Base-by-base conservation (phyloP, 345 rosid species). In the Populus euphratica region DNA sequence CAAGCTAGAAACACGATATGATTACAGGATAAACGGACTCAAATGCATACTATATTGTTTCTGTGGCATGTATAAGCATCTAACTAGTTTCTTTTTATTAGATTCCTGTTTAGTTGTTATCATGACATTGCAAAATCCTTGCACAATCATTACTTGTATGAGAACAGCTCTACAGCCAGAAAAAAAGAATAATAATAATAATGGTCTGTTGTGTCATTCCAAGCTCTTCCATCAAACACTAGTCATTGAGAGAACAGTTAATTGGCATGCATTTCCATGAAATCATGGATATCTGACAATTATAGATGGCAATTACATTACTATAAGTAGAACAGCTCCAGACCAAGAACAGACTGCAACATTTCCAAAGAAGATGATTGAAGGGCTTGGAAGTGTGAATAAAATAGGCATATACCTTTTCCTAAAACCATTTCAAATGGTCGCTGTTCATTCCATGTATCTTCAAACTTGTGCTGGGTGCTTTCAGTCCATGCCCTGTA, bases 391-490 rank as follows among this genome's bases (percentile, higher is more conserved):
- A 76, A 56, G 5, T 50, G 27, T 68, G 47, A 61, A 66, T 27
- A 16, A 65, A 49, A 56, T 29, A 43, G 72, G 20, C 23, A 76
- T 64, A 73, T 87, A 92, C 96, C 99, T 92, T 93, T 95, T 38
- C 97, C 98, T 80, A 93, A 61, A 54, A 93, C 85, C 89, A 93
- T 78, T 83, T 91, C 97, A 82, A 89, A 68, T 11, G 96, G 98
- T 64, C 88, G 96, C 78, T 91, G 97, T 73, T 95, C 98, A 61
- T 85, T 86, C 96, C 99, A 88, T 25, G 97, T 93, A 75, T 93
- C 99, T 72, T 93, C 99, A 77, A 92, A 93, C 80, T 95, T 93
- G 84, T 95, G 99, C 79, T 81, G 89, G 18, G 91, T 86, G 83
- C 87, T 78, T 83, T 92, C 90, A 33, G 92, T 79, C 99, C 99